Evolutionary conservation across 179 eudicot genomes (phyloP).

Genomic region (Beta corolliflora): DNA sequence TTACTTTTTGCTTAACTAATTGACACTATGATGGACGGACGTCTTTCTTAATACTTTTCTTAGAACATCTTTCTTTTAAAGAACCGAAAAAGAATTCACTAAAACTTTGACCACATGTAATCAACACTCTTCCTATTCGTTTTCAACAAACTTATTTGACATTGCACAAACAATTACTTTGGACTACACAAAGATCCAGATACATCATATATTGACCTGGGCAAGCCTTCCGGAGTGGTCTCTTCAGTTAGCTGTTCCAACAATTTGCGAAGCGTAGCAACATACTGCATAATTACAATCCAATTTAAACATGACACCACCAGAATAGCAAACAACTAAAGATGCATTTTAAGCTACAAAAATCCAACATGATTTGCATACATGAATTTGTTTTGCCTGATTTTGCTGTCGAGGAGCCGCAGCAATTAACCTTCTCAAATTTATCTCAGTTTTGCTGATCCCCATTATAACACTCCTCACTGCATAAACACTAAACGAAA

Average conservation of each 20-base stretch:
- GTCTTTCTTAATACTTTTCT: no score
- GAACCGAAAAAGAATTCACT: not conserved
- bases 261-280: constrained; percentile 76
- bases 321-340: not conserved
- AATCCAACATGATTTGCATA: constrained; percentile 28
- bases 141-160: not conserved
- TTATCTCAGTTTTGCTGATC: constrained; percentile 75
- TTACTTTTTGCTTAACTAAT: no score
- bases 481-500: not conserved
- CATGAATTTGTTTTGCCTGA: constrained; percentile 74
- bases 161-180: not conserved
- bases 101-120: not conserved
- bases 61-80: no score
- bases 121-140: not conserved
- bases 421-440: constrained; percentile 71
- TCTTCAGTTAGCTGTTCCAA: constrained; percentile 77
- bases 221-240: constrained; percentile 71
- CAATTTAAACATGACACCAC: not conserved
- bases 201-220: constrained; percentile 46
- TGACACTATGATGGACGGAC: no score
- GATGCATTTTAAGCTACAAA: not conserved
- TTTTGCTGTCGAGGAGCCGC: constrained; percentile 78
- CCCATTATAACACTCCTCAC: constrained; percentile 47
- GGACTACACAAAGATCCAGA: not conserved
- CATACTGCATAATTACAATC: constrained; percentile 54